Evolutionary conservation across 352 stramenopile genomes (phyloP).

Genomic region (Globisporangium carolinianum): DNA sequence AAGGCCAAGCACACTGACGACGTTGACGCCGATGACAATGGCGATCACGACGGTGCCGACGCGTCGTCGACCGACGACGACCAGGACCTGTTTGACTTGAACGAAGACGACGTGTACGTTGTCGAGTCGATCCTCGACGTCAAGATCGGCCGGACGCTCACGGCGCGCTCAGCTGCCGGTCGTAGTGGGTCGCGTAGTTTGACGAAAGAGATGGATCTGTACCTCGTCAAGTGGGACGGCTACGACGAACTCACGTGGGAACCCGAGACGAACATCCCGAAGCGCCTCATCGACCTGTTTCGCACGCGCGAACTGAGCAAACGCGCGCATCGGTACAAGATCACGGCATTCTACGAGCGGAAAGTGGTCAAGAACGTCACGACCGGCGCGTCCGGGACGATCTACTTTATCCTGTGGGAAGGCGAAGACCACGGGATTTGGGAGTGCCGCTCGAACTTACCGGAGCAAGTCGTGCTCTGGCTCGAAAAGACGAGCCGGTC

Average conservation of each 20-base stretch:
- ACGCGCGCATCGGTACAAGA: conserved; percentile 39
- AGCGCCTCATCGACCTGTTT: conserved; percentile 53
- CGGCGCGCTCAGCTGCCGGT: conserved; percentile 9
- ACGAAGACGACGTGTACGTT: conserved; percentile 68
- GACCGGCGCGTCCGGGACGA: conserved; percentile 40
- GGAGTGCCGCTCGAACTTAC: conserved; percentile 49
- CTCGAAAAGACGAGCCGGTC: conserved; percentile 60
- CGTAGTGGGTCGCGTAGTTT: conserved; percentile 19
- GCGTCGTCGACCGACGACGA: conserved; percentile 60
- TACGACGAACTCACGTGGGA: conserved; percentile 82
- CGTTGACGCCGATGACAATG: conserved; percentile 10
- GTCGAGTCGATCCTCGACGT: conserved; percentile 69
- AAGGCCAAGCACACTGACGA: not conserved
- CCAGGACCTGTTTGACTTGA: conserved; percentile 55
- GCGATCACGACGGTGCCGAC: conserved; percentile 17
- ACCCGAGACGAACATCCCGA: conserved; percentile 59
- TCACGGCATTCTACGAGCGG: conserved; percentile 44
- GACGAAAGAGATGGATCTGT: conserved; percentile 60
- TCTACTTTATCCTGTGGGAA: conserved; percentile 71
- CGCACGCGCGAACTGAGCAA: conserved; percentile 43
- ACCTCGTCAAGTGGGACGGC: conserved; percentile 73
- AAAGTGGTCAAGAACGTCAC: conserved; percentile 54
- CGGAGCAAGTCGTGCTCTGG: conserved; percentile 47
- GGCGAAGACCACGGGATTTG: conserved; percentile 37
- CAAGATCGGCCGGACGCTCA: conserved; percentile 41